These are phyloP conservation scores for Rhodotorula paludigena DNA, from an alignment of 768 basidiomycete species.

Conservation along the genomic window DNA sequence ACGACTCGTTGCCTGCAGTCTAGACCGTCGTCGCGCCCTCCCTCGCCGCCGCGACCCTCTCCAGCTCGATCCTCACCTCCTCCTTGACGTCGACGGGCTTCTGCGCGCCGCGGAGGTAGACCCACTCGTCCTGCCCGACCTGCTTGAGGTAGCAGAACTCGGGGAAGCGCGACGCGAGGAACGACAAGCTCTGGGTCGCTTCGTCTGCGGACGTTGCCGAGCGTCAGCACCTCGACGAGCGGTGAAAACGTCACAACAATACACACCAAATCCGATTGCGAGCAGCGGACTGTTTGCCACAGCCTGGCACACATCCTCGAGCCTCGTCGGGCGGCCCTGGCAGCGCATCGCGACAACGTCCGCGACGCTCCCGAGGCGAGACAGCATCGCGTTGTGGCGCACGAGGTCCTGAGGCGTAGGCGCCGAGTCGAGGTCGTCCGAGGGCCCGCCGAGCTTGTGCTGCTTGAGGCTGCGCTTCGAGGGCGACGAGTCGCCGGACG, in stretches of 20 bases:
- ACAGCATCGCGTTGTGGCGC: conserved; percentile 36
- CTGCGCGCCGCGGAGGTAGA: conserved; percentile 10
- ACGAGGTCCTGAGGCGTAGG: background rate
- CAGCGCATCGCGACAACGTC: conserved; percentile 37
- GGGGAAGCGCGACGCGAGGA: conserved; percentile 32
- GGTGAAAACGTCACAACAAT: too few species aligned
- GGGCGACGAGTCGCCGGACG: conserved; percentile 25
- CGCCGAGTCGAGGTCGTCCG: background rate
- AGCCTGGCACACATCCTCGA: conserved; percentile 32
- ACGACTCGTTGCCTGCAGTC: background rate
- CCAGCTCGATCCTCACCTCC: conserved; percentile 13
- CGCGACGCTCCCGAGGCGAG: conserved; percentile 32
- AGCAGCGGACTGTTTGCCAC: conserved; percentile 35
- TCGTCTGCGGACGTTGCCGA: conserved; percentile 8
- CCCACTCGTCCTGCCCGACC: conserved; percentile 24
- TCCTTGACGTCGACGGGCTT: conserved; percentile 29
- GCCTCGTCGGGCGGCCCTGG: conserved; percentile 6
- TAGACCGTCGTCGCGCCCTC: background rate
- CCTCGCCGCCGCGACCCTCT: background rate
- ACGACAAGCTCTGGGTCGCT: conserved; percentile 23
- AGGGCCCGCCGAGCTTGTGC: background rate
- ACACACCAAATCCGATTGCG: conserved; percentile 27
- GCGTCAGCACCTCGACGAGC: background rate
- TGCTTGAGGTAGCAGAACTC: conserved; percentile 25
- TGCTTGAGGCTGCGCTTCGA: conserved; percentile 31